These are phyloP conservation scores for Claviceps paspali DNA, from an alignment of 2,329 filamentous ascomycete genomes.

Conservation along the genomic window DNA sequence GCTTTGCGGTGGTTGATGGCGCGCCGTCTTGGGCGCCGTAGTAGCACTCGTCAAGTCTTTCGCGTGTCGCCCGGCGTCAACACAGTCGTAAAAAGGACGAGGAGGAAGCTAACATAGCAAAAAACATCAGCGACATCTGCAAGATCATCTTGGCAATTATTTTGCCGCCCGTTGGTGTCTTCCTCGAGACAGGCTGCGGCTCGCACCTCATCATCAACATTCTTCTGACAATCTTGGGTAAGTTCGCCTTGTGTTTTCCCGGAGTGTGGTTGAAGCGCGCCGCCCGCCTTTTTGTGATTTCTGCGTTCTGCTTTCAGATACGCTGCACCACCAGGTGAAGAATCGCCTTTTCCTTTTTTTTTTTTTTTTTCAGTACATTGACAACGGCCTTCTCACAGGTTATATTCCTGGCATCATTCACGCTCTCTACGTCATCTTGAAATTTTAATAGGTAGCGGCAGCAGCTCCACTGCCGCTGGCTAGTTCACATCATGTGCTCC, in stretches of 20 bases:
- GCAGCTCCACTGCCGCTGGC: neutral
- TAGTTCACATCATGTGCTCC: neutral
- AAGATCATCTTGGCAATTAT: constrained; percentile 74
- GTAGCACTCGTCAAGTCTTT: too few relatives aligned
- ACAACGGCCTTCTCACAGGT: constrained; percentile 16
- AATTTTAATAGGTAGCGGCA: neutral
- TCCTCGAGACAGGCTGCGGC: constrained; percentile 84
- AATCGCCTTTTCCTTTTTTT: too few relatives aligned
- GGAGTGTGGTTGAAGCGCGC: neutral
- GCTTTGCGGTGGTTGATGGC: too few relatives aligned
- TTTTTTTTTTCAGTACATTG: too few relatives aligned
- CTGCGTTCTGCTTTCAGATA: too few relatives aligned
- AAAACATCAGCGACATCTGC: constrained; percentile 35
- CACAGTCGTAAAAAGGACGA: too few relatives aligned
- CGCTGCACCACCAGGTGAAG: too few relatives aligned
- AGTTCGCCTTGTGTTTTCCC: constrained; percentile 8
- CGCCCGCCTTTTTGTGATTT: neutral
- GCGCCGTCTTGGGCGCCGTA: too few relatives aligned
- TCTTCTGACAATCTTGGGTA: constrained; percentile 60
- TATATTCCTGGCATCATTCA: constrained; percentile 77
- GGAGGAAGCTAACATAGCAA: neutral
- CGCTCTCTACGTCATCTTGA: constrained; percentile 70
- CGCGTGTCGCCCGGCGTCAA: too few relatives aligned
- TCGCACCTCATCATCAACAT: constrained; percentile 87
- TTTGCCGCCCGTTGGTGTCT: constrained; percentile 80